A percentile compares a stretch with the other conserved stretches of the same genome.
Evolutionary conservation across 2,329 filamentous ascomycete genomes (phyloP).

Genomic region (Byssochlamys sp.): DNA sequence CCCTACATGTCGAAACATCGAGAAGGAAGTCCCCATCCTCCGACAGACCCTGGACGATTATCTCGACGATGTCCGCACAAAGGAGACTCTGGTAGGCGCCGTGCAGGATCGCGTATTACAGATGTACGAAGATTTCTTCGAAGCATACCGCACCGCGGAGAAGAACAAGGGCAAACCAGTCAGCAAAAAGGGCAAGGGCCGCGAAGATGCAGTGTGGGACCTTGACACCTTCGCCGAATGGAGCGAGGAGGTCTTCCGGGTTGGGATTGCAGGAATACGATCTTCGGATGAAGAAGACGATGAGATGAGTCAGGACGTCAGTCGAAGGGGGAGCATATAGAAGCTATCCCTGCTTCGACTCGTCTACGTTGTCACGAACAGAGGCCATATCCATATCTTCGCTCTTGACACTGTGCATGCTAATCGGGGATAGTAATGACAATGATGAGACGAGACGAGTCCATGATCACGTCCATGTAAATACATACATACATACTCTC

Average conservation of each 20-base stretch:
- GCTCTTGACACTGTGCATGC: not conserved
- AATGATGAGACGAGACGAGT: not conserved
- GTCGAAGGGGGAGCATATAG: conserved; percentile 4
- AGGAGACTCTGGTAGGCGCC: conserved; percentile 57
- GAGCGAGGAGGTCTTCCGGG: conserved; percentile 50
- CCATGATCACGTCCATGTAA: not conserved
- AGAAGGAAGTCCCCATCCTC: conserved; percentile 49
- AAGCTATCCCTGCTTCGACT: not conserved
- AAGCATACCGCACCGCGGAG: conserved; percentile 38
- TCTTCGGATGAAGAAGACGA: conserved; percentile 19
- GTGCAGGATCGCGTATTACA: conserved; percentile 55
- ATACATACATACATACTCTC: not conserved
- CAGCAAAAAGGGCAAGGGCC: conserved; percentile 48
- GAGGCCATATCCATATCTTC: not conserved
- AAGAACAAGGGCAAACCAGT: conserved; percentile 24
- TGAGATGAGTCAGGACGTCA: conserved; percentile 2
- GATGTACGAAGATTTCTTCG: conserved; percentile 56
- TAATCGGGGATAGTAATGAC: not conserved
- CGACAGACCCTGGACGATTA: conserved; percentile 52
- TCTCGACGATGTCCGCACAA: conserved; percentile 54
- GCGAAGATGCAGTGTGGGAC: conserved; percentile 56
- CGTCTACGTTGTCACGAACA: not conserved
- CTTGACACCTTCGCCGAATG: conserved; percentile 56
- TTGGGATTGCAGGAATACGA: conserved; percentile 35
- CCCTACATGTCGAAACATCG: conserved; percentile 45